Base-by-base conservation (phyloP, 2,329 filamentous ascomycete species). In the Teratosphaeria destructans region DNA sequence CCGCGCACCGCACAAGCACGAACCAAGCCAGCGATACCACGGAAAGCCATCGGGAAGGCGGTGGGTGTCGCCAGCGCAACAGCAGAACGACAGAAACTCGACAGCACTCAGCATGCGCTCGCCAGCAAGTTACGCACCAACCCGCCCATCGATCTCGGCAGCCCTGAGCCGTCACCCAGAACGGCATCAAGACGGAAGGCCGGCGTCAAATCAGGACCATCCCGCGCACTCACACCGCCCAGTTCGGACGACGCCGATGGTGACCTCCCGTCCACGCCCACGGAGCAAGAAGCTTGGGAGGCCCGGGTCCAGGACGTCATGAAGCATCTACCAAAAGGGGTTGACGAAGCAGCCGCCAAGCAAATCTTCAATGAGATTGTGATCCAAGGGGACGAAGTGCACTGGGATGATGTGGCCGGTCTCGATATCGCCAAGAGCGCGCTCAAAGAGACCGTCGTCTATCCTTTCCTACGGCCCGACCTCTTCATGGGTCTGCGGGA, bases 361-460 rank as follows among this genome's bases (percentile, higher is more conserved):
- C 90, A 96, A 63, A 96, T 99, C 34, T 80, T 97, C 60, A 96
- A 96, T 68, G 94, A 99, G 65, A 95, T 99, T 61, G 88, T 99
- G 2, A 87, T 97, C 14, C 85, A 93, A 63, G 94, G 94, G 6
- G 94, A 99, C 67, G 89, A 95, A 70, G 94, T 99, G 1, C 90
- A 89, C 67, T 99, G 94, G 94, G 83, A 85, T 55, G 94, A 99
- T 70, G 88, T 99, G 59, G 92, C 94, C 0, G 94, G 94, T 0
- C 78, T 99, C 3, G 89, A 96, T 56, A 82, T 88, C 57, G 94
- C 94, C 37, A 99, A 99, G 71, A 89, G 85, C 59, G 92, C 94
- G 0, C 77, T 99, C 56, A 93, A 95, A 69, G 94, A 99, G 74
- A 91, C 91, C 0, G 94, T 99, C 1, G 93, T 99, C 2, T 99